These are phyloP conservation scores for Ophiostoma ulmi DNA, from an alignment of 2,329 filamentous ascomycete species.

Conservation along the genomic window DNA sequence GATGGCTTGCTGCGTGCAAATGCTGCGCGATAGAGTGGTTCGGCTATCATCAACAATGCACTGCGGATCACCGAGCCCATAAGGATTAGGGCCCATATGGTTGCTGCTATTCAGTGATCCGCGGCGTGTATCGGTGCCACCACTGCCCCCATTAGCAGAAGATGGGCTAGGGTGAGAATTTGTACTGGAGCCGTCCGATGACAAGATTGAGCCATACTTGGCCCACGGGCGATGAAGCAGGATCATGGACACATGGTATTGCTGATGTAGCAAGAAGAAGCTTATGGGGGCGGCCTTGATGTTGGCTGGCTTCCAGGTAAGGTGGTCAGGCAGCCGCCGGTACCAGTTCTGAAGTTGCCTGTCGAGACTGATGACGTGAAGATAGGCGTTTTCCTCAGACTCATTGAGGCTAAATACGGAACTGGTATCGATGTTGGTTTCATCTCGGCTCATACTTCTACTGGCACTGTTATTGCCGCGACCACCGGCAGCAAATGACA, in stretches of 20 bases:
- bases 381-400: constrained; percentile 41
- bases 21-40: constrained; percentile 45
- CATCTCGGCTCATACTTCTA: not conserved
- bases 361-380: constrained; percentile 48
- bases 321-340: constrained; percentile 45
- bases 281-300: constrained; percentile 46
- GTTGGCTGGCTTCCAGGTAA: constrained; percentile 47
- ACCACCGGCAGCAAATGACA: not conserved
- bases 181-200: constrained; percentile 30
- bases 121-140: not conserved
- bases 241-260: constrained; percentile 51
- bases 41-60: constrained; percentile 36
- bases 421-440: constrained; percentile 30
- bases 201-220: constrained; percentile 41
- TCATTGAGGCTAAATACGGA: constrained; percentile 30
- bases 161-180: not conserved
- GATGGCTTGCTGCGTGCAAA: constrained; percentile 52
- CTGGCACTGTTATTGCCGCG: not conserved
- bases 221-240: constrained; percentile 51
- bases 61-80: not conserved
- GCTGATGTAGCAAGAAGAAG: constrained; percentile 52
- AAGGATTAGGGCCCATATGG: not conserved
- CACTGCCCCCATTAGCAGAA: not conserved
- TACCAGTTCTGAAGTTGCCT: constrained; percentile 53
- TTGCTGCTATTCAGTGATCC: constrained; percentile 12